phyloP scores from a whole-genome alignment of 768 basidiomycete species.

The Hypholoma fasciculare region DNA sequence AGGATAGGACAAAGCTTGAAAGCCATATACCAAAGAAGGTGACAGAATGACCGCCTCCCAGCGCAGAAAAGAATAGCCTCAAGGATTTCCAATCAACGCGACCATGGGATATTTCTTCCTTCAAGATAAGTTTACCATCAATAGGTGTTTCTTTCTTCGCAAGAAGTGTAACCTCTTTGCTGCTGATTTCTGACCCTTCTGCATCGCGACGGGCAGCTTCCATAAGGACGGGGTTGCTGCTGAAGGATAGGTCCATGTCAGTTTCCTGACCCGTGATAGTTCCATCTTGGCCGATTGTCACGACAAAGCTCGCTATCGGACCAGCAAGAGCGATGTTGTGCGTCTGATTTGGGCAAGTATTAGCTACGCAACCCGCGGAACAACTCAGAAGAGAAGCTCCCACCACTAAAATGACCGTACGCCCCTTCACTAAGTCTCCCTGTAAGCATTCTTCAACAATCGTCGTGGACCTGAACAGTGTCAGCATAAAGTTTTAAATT shows the following conservation, averaged over 20 bases:
- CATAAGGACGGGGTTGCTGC: slow-evolving; percentile 35
- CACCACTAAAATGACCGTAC: slow-evolving; percentile 81
- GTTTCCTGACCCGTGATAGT: slow-evolving; percentile 48
- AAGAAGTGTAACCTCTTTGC: slow-evolving; percentile 21
- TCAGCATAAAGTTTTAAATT: background rate
- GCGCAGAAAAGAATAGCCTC: slow-evolving; percentile 32
- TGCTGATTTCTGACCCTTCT: slow-evolving; percentile 19
- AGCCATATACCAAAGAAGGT: slow-evolving; percentile 32
- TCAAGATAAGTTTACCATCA: slow-evolving; percentile 55
- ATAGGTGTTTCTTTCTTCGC: slow-evolving; percentile 23
- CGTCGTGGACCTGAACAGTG: slow-evolving; percentile 7
- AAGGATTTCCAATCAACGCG: slow-evolving; percentile 25
- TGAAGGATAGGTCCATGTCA: slow-evolving; percentile 39
- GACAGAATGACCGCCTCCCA: slow-evolving; percentile 32
- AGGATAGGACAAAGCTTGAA: slow-evolving; percentile 22
- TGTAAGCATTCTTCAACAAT: slow-evolving; percentile 72
- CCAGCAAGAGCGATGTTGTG: slow-evolving; percentile 49
- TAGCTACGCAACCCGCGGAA: background rate
- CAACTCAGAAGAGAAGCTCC: slow-evolving; percentile 5
- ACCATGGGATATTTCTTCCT: slow-evolving; percentile 55
- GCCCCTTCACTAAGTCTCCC: slow-evolving; percentile 69
- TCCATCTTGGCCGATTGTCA: slow-evolving; percentile 55
- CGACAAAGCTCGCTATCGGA: slow-evolving; percentile 54
- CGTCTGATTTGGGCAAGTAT: slow-evolving; percentile 24
- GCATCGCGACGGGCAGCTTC: slow-evolving; percentile 29